Base-by-base conservation (phyloP, 768 basidiomycete genomes). In the Asterophora lycoperdoides region DNA sequence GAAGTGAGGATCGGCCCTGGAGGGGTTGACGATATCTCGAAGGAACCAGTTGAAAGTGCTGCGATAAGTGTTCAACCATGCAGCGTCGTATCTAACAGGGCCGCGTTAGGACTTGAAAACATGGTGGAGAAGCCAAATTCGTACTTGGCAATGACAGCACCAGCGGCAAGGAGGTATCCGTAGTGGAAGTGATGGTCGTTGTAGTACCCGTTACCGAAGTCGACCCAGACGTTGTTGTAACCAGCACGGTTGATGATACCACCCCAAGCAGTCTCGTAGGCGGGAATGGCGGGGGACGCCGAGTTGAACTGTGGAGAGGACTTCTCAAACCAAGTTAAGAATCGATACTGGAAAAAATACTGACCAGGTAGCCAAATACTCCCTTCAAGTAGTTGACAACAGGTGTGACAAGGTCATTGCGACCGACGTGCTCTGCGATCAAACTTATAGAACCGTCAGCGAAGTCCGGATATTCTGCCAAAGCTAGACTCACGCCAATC, bases 381-480 rank as follows among this genome's bases (percentile, higher is more conserved):
- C n/a, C n/a, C n/a, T n/a, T n/a, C n/a, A n/a, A n/a, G n/a, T n/a
- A n/a, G n/a, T n/a, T 51, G 9, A 62, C 37, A 35, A 66, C 65
- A 14, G 58, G 56, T 9, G 56, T 55, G 18, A 66, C 60, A 46
- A 68, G 57, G 38, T 68, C 67, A 19, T 49, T 49, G 5, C 67
- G 61, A 26, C 65, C 65, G 13, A 68, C 46, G 32, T 62, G 60
- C 8, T 68, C 67, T 23, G 67, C 67, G 29, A 68, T 66, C 29
- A 68, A 52, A 9, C 64, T 65, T 26, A 11, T 4, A 20, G 44
- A 40, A 45, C 7, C 19, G 34, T 18, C 15, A 8, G 30, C 37
- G 7, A 50, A 36, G 9, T 38, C 19, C 8, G 11, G 3, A 19
- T n/a, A 13, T 5, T 2, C 15, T 23, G 18, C 30, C 9, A 45